Evolutionary conservation across 768 basidiomycete species (phyloP).

Genomic region (Galerina sulciceps): DNA sequence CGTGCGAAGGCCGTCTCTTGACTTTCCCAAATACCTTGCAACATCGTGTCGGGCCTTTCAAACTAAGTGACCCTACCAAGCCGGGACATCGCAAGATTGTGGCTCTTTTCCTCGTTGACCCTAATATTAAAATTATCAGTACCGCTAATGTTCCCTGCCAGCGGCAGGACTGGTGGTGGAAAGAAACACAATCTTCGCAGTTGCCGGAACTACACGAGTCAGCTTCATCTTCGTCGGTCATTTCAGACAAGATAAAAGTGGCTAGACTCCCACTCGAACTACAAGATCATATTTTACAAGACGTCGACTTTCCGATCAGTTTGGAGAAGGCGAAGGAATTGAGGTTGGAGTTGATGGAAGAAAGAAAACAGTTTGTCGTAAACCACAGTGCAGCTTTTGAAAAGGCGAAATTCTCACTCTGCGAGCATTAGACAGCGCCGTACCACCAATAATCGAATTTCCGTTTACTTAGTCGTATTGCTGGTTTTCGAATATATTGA

Average conservation of each 20-base stretch:
- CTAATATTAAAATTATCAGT: constrained; percentile 30
- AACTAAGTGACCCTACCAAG: constrained; percentile 37
- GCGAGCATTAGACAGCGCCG: constrained; percentile 23
- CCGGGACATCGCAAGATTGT: constrained; percentile 49
- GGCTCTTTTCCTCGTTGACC: constrained; percentile 46
- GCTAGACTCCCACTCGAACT: constrained; percentile 11
- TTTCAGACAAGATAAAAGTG: neutral
- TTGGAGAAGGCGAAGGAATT: constrained; percentile 29
- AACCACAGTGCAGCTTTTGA: constrained; percentile 13
- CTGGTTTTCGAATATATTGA: no score
- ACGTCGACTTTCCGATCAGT: constrained; percentile 25
- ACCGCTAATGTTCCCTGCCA: constrained; percentile 36
- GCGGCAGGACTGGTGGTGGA: constrained; percentile 33
- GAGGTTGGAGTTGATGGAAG: constrained; percentile 34
- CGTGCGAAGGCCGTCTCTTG: constrained; percentile 38
- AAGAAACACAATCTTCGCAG: constrained; percentile 10
- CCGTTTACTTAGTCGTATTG: no score
- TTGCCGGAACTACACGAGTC: constrained; percentile 6
- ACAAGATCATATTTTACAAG: constrained; percentile 12
- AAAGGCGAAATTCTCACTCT: constrained; percentile 21
- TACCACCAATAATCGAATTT: no score
- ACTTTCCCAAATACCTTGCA: constrained; percentile 48
- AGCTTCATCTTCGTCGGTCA: neutral
- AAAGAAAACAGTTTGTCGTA: constrained; percentile 27
- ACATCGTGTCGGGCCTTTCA: constrained; percentile 42